These are phyloP conservation scores for Hylodesmum podocarpum DNA, from an alignment of 306 rosid species.

Conservation along the genomic window DNA sequence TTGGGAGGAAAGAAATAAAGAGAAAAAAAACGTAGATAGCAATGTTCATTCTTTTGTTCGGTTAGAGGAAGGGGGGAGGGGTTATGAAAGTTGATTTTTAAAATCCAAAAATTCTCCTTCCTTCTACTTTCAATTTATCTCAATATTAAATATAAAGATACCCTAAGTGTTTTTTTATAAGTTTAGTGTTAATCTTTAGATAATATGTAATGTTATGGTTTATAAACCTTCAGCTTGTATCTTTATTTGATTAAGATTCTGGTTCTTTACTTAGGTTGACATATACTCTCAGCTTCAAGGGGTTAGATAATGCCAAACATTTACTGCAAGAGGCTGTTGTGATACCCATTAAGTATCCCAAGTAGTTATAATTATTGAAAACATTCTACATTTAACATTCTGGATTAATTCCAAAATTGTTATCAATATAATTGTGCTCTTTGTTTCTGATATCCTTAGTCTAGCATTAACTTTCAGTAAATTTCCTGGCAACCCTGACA, in stretches of 20 bases:
- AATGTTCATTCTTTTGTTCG: neutral
- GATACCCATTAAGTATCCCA: too few species aligned
- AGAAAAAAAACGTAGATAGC: neutral
- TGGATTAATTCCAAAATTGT: too few species aligned
- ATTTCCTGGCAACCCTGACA: neutral
- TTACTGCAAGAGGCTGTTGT: too few species aligned
- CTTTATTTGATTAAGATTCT: constrained; percentile 23
- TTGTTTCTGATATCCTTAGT: too few species aligned
- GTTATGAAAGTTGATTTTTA: neutral
- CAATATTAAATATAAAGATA: neutral
- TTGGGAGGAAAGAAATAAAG: neutral
- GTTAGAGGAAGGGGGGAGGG: neutral
- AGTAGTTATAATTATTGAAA: too few species aligned
- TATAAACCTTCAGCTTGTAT: neutral
- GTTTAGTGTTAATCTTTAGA: neutral
- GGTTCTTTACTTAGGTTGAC: constrained; percentile 67
- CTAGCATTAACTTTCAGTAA: neutral
- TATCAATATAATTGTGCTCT: too few species aligned
- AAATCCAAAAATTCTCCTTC: neutral
- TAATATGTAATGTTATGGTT: neutral
- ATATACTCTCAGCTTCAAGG: constrained; percentile 94
- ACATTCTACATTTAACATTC: too few species aligned
- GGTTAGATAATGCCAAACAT: too few species aligned
- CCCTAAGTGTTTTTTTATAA: too few species aligned
- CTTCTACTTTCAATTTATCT: neutral